Evolutionary conservation across 257 asterid genomes (phyloP).

Genomic region (Knoxia roxburghii): DNA sequence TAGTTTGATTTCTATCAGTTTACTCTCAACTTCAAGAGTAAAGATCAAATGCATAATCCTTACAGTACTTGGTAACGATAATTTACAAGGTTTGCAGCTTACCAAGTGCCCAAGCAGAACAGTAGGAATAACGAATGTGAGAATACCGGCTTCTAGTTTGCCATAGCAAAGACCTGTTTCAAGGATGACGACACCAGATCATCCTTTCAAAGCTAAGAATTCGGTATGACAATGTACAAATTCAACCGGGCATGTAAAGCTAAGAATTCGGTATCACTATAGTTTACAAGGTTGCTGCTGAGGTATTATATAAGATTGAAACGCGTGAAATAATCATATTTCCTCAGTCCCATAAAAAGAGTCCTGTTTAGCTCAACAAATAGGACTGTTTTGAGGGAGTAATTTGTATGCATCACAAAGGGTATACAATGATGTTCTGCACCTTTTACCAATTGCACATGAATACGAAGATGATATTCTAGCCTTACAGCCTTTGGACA

Average conservation of each 20-base stretch:
- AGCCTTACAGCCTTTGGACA: not conserved
- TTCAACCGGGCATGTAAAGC: not conserved
- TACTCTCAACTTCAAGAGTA: not conserved
- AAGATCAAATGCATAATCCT: not conserved
- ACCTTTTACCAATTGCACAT: not conserved
- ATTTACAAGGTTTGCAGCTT: not conserved
- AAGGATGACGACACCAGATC: conserved; percentile 1
- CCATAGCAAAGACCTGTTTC: conserved; percentile 77
- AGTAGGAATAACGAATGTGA: conserved; percentile 78
- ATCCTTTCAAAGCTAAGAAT: not conserved
- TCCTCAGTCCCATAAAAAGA: too few relatives aligned
- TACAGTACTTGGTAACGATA: not conserved
- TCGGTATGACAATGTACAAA: not conserved
- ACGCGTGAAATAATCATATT: too few relatives aligned
- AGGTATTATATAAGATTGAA: too few relatives aligned
- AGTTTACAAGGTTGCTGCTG: too few relatives aligned
- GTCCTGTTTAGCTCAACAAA: too few relatives aligned
- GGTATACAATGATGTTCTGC: not conserved
- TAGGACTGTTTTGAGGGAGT: too few relatives aligned
- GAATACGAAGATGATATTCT: not conserved
- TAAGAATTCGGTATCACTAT: too few relatives aligned
- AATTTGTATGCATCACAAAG: not conserved
- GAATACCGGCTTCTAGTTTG: conserved; percentile 72
- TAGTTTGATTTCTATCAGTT: not conserved
- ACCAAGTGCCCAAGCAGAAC: conserved; percentile 87